A percentile compares a stretch with the other conserved stretches of the same genome.
phyloP scores from a whole-genome alignment of 1,284 basidiomycete species.

The Fistulinella cinereoalba region DNA sequence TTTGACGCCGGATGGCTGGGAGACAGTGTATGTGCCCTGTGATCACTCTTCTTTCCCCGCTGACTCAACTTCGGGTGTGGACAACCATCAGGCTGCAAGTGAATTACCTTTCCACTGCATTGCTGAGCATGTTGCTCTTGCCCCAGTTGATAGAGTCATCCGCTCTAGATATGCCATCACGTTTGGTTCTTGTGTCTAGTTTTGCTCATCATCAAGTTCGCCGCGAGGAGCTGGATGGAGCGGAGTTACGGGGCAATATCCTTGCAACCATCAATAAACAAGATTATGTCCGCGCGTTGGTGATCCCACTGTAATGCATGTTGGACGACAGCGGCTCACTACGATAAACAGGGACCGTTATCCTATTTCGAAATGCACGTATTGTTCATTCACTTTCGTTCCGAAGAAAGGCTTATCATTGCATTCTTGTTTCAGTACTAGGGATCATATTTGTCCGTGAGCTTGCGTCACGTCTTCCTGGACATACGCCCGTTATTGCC shows the following conservation, averaged over 20 bases:
- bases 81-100: conserved; percentile 29
- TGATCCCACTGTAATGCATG: too few relatives aligned
- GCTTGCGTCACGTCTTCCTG: conserved; percentile 24
- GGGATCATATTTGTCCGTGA: conserved; percentile 31
- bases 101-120: conserved; percentile 25
- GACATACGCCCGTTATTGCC: conserved; percentile 23
- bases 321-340: too few relatives aligned
- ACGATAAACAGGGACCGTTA: conserved; percentile 26
- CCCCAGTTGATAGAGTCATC: conserved; percentile 18
- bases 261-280: conserved; percentile 11
- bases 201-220: conserved; percentile 13
- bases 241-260: conserved; percentile 9
- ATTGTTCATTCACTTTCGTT: too few relatives aligned
- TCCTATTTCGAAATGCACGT: conserved; percentile 33
- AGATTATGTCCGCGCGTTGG: conserved; percentile 5
- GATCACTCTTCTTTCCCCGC: neutral
- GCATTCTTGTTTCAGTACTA: too few relatives aligned
- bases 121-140: conserved; percentile 21
- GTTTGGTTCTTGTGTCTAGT: conserved; percentile 24
- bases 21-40: conserved; percentile 17
- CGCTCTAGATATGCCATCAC: conserved; percentile 9
- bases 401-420: too few relatives aligned
- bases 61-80: too few relatives aligned
- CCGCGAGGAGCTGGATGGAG: neutral
- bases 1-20: conserved; percentile 21